Base-by-base conservation (phyloP, 495 filamentous ascomycete genomes). In the Sporormia fimetaria region DNA sequence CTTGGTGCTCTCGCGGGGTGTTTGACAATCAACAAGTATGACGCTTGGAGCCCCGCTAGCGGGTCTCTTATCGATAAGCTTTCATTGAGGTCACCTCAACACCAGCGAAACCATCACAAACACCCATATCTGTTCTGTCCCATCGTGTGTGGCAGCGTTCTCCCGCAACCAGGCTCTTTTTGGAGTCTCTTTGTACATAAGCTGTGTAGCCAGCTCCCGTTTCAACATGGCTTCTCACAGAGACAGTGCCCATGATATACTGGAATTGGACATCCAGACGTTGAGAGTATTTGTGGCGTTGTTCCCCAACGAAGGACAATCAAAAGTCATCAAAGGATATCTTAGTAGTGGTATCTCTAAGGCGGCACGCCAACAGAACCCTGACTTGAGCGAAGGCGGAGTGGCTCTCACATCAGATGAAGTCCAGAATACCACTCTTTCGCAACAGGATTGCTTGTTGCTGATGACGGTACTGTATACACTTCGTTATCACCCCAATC, bases 331-430 rank as follows among this genome's bases (percentile, higher is more conserved):
- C 16, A 76, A 74, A 47, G 84, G 78, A 0, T 96, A 81, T 46
- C 59, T 96, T 44, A 72, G 68, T 14, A 90, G 86, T 57, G 80
- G 87, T 40, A 64, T 94, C 5, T 94, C 87, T 0, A 83, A 86
- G 6, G 29, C 36, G n/a, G 33, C 7, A 32, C 28, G 39, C 8
- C 22, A 23, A 4, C 66, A 65, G 24, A 12, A 30, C 52, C 7
- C 42, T 48, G 3, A 44, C 53, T 14, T 54, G 61, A 35, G 54
- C 54, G 6, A 61, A 62, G 42, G 42, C 2, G 49, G 58, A 29
- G 55, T 63, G 9, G 63, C 59, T 37, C 54, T 61, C 16, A 31
- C n/a, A n/a, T n/a, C n/a, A n/a, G n/a, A n/a, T n/a, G n/a, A n/a
- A n/a, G n/a, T 57, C 48, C 37, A 54, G 25, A 39, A 57, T 33